Base-by-base conservation (phyloP, 352 stramenopile genomes). In the Salisapilia sapeloensis region DNA sequence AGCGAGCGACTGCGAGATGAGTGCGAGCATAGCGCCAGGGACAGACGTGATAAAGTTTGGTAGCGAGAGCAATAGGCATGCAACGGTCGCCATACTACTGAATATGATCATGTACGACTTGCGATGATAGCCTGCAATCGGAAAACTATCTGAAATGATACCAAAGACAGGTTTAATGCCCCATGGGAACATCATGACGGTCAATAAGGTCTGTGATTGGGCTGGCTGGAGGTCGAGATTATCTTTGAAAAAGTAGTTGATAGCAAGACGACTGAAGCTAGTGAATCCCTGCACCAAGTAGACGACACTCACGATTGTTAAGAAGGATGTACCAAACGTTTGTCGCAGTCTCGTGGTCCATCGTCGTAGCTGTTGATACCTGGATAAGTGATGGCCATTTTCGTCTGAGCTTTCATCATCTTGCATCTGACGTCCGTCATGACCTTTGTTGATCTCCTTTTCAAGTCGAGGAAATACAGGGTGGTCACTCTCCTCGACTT, bases 201-300 rank as follows among this genome's bases (percentile, higher is more conserved):
- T 95, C 39, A 92, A 77, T 13, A 97, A 63, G 26, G 86, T 92
- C 40, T 91, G 82, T 20, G 93, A 67, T 48, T 97, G 79, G 2
- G 90, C 82, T 12, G 92, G 89, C 38, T 92, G 77, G 17, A 98
- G 65, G 40, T 93, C 60, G 21, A 97, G 58, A 28, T 96, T 80
- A 56, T 98, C 91, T 46, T 98, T 98, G 23, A 98, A 81, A 31
- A 97, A 93, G 53, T 96, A 98, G 25, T 93, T 97, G 46, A 95
- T 59, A 14, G 91, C 84, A 9, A 97, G 50, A 21, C 61, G 53
- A 18, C 85, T 91, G 23, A 97, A 82, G 41, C 84, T 94, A 17
- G 92, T 66, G 22, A 95, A 94, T 14, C 93, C 93, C 46, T 97
- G 85, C 0, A 95, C 81, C 29, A 92, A 90, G 46, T 97, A 97